These are phyloP conservation scores for Cutaneotrichosporon dermatis DNA, from an alignment of 1,284 basidiomycete genomes.

Conservation along the genomic window DNA sequence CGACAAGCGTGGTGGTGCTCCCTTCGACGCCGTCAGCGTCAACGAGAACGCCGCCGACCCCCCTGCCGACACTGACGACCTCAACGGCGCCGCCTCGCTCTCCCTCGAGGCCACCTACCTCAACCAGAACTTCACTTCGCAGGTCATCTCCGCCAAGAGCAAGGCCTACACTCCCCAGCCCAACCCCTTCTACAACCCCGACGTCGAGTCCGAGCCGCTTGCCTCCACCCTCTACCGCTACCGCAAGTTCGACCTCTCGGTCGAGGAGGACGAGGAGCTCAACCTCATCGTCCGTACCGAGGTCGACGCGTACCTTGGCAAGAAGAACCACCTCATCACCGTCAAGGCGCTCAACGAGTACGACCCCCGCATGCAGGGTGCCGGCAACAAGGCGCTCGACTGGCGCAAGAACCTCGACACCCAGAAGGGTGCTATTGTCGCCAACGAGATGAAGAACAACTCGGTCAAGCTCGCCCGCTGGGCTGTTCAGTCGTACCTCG, in stretches of 20 bases:
- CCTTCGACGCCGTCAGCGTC: slow-evolving; percentile 94
- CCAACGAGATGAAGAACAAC: slow-evolving; percentile 99
- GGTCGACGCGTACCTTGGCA: slow-evolving; percentile 81
- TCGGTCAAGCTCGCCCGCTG: slow-evolving; percentile 96
- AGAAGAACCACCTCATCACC: slow-evolving; percentile 62
- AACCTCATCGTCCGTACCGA: slow-evolving; percentile 92
- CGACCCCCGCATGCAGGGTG: slow-evolving; percentile 80
- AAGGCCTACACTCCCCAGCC: slow-evolving; percentile 63
- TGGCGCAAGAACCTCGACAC: slow-evolving; percentile 95
- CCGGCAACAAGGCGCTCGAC: slow-evolving; percentile 66
- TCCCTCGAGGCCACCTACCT: slow-evolving; percentile 98
- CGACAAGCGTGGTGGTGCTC: slow-evolving; percentile 96
- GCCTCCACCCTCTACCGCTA: slow-evolving; percentile 96
- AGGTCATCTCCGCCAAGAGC: slow-evolving; percentile 72
- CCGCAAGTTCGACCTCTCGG: slow-evolving; percentile 88
- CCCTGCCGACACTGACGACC: slow-evolving; percentile 75
- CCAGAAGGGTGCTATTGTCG: slow-evolving; percentile 95
- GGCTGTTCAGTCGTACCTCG: slow-evolving; percentile 91
- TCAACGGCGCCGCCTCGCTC: slow-evolving; percentile 87
- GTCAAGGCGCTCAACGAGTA: slow-evolving; percentile 97
- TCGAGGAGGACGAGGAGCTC: slow-evolving; percentile 80
- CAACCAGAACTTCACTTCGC: slow-evolving; percentile 98
- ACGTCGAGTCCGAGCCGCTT: slow-evolving; percentile 85
- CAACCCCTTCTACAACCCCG: slow-evolving; percentile 90
- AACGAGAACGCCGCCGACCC: slow-evolving; percentile 98